Conservation (phyloP, 345 rosid species). For the Citrus unshiu region DNA sequence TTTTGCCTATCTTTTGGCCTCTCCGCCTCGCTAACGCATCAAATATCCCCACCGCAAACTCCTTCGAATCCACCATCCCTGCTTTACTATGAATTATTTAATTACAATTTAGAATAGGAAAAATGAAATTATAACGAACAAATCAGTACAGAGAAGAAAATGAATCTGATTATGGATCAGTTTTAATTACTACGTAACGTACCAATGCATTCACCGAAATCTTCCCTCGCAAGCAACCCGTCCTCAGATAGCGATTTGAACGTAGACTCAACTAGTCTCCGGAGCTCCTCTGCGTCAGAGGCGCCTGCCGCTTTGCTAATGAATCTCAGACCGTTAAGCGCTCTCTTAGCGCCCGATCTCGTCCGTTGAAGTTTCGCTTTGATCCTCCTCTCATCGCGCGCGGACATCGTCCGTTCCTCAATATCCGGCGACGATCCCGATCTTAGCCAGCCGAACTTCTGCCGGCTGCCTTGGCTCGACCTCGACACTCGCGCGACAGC, state of each 20-base stretch:
- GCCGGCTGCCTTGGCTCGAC: conserved; percentile 11
- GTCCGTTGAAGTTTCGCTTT: conserved; percentile 58
- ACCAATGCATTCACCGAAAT: conserved; percentile 96
- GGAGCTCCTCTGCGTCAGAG: conserved; percentile 47
- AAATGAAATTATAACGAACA: background rate
- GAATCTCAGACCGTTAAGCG: conserved; percentile 71
- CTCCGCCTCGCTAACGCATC: conserved; percentile 69
- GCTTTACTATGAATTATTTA: background rate
- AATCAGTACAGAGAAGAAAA: too few relatives aligned
- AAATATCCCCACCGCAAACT: conserved; percentile 78
- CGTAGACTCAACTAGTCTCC: conserved; percentile 66
- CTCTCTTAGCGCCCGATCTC: conserved; percentile 70
- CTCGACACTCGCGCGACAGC: background rate
- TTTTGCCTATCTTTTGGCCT: conserved; percentile 53
- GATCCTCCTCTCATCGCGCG: conserved; percentile 55
- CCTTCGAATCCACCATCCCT: conserved; percentile 94
- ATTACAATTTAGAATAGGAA: background rate
- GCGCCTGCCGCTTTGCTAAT: conserved; percentile 50
- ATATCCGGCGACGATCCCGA: conserved; percentile 51
- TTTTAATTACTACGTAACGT: too few relatives aligned
- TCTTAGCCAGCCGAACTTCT: conserved; percentile 53
- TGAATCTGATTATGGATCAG: too few relatives aligned
- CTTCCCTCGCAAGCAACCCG: conserved; percentile 75
- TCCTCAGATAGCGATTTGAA: conserved; percentile 54
- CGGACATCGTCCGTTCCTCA: conserved; percentile 24